Evolutionary conservation across 225 moss, liverwort and hornwort species (phyloP), one percentile per base, ranked within the genome.

Genomic region (Marchantia polymorpha): DNA sequence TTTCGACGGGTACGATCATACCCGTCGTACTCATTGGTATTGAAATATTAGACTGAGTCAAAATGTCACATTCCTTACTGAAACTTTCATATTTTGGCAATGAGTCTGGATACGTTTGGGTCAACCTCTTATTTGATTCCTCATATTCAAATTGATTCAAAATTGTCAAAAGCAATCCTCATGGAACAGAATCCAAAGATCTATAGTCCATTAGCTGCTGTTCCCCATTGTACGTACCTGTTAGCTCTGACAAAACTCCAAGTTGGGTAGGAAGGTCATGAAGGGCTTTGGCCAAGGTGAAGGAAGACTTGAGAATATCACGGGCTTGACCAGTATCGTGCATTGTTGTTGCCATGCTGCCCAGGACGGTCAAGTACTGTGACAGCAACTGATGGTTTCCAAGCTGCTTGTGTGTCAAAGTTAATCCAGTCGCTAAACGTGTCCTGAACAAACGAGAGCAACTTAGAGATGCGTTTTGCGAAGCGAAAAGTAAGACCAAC

Each of bases 301-400:
- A 90, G 69, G 99, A 92, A 47, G 99, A 95, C 76, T 93, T 93
- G 9, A 99, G 89, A 76, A 99, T 99, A 80, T 92, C 94, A 75
- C 88, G 90, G 69, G 99, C 99, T 87, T 95, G 93, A 73, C 86
- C 90, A 53, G 90, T 91, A 76, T 99, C 99, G 81, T 91, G 90
- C 90, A 91, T 88, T 68, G 87, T 78, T 73, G 88, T 86, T 70
- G 99, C 95, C 82, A 99, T 86, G 81, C 85, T 90, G 55, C 95
- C 99, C 68, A 99, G 85, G 64, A 99, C 90, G 58, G 93, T 93
- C 63, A 99, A 84, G 80, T 90, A 99, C 82, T 99, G 95, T 65
- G 95, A 93, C 48, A 99, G 86, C 74, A 99, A 86, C 64, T 95
- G 99, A 84, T 99, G 95, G 73, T 99, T 99, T 53, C 93, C 93